Percentiles rank a stretch among this genome's conserved stretches.
These are phyloP conservation scores for Ambrosiella beaveri DNA, from an alignment of 2,329 filamentous ascomycete species.

Conservation along the genomic window DNA sequence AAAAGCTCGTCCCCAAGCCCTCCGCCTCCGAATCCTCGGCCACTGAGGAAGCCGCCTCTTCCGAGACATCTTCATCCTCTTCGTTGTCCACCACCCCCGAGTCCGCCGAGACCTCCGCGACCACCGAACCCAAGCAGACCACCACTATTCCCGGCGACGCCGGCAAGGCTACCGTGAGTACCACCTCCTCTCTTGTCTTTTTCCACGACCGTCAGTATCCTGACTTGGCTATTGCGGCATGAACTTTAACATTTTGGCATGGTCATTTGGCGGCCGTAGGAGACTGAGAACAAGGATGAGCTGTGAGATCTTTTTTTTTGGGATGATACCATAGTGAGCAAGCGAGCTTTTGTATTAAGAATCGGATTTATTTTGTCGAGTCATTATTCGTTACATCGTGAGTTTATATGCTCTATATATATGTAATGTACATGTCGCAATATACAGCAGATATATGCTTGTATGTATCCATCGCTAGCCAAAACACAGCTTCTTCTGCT, in stretches of 20 bases:
- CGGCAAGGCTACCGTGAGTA: slow-evolving; percentile 9
- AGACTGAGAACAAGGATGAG: slow-evolving; percentile 13
- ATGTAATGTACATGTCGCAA: not conserved
- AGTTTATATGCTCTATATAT: too few species aligned
- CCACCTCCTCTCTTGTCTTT: slow-evolving; percentile 1
- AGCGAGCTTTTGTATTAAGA: not conserved
- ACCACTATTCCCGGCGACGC: slow-evolving; percentile 5
- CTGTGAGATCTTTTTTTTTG: slow-evolving; percentile 12
- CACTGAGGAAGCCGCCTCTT: slow-evolving; percentile 17
- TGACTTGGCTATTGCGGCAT: slow-evolving; percentile 3
- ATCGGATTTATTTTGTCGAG: not conserved
- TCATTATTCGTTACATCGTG: too few species aligned
- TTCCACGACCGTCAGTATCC: slow-evolving; percentile 7
- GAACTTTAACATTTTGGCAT: slow-evolving; percentile 6
- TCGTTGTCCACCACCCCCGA: slow-evolving; percentile 4
- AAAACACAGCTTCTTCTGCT: slow-evolving; percentile 37
- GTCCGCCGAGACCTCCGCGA: not conserved
- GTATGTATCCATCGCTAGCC: slow-evolving; percentile 18
- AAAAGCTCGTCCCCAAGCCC: slow-evolving; percentile 24
- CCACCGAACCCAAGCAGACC: slow-evolving; percentile 12
- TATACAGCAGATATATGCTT: not conserved
- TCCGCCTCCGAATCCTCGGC: slow-evolving; percentile 21
- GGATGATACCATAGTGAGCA: slow-evolving; percentile 4
- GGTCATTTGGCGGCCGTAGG: slow-evolving; percentile 1
- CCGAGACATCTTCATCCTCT: slow-evolving; percentile 20